Evolutionary conservation across 176 grass and related monocot genomes (phyloP), one percentile per base, ranked within the genome.

Genomic region (Triticum timopheevii): DNA sequence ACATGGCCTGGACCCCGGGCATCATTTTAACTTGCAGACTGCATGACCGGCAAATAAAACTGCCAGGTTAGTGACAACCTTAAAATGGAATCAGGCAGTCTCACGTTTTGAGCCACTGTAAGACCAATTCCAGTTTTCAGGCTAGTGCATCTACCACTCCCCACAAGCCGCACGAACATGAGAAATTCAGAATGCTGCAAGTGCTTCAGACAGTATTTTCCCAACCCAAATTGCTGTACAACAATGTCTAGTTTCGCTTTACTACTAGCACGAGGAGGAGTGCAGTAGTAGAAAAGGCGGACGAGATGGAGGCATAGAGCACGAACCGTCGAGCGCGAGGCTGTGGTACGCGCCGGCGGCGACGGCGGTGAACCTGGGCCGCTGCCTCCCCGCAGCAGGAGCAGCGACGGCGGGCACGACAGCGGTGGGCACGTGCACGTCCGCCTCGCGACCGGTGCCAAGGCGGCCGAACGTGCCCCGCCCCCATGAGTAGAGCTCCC

Each of bases 391-490:
- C 20, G 38, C 13, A 10, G 36, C 24, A 15, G 36, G 5, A 13
- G 36, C 22, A 15, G 59, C 54, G 33, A 35, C 79, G 13, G 23
- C 82, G 47, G 87, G 77, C 42, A 92, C 80, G 63, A 98, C 67
- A 31, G 88, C 74, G 8, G 80, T 86, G 69, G 96, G 96, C 13
- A 90, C 82, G 36, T 90, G 92, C 89, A 87, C 87, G 82, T 99
- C 97, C 20, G 71, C 80, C 59, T 99, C 92, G 79, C 86, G 90
- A 10, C 90, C 83, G 24, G 89, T 96, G 28, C 94, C 94, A 27
- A 99, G 94, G 84, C 97, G 94, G 44, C 92, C 97, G 80, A 96
- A 99, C 61, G 78, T 91, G 3, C 94, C 92, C 87, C 97, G 85
- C 24, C 94, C 97, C 97, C 97, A 99, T 36, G 97, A 93, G 77